Evolutionary conservation across 257 asterid genomes (phyloP).

Genomic region (Solanum bulbocastanum): DNA sequence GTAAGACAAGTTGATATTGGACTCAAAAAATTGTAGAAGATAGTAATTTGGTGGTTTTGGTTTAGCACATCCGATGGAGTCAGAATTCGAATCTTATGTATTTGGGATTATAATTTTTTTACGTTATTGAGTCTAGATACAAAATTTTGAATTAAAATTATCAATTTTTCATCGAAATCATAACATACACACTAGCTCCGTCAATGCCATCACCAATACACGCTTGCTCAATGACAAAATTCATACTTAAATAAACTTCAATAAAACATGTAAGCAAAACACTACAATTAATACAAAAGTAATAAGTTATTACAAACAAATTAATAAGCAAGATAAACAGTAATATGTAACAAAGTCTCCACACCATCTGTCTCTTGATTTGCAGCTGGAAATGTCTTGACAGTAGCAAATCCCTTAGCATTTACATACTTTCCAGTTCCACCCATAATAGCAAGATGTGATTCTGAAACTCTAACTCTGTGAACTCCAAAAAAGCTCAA

Average conservation of each 20-base stretch:
- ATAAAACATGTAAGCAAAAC: neutral
- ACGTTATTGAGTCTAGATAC: neutral
- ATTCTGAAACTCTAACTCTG: conserved; percentile 51
- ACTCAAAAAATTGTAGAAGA: neutral
- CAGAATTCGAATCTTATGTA: neutral
- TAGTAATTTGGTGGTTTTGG: neutral
- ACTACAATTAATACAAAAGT: neutral
- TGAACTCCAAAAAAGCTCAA: conserved; percentile 70
- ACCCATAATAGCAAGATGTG: conserved; percentile 81
- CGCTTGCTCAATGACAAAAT: neutral
- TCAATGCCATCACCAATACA: too few relatives aligned
- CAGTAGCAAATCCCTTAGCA: conserved; percentile 62
- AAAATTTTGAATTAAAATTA: neutral
- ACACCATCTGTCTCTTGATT: conserved; percentile 71
- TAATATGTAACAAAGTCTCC: conserved; percentile 60
- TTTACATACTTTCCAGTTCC: conserved; percentile 82
- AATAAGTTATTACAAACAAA: neutral
- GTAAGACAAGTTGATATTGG: neutral
- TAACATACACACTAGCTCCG: too few relatives aligned
- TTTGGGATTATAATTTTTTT: neutral
- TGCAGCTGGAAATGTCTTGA: conserved; percentile 41
- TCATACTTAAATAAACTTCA: neutral
- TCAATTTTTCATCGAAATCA: too few relatives aligned
- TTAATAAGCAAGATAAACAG: conserved; percentile 51
- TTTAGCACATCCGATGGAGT: neutral